A percentile compares a stretch with the other conserved stretches of the same genome.
Conservation (phyloP, 495 filamentous ascomycete species). For the Immersiella caudata region DNA sequence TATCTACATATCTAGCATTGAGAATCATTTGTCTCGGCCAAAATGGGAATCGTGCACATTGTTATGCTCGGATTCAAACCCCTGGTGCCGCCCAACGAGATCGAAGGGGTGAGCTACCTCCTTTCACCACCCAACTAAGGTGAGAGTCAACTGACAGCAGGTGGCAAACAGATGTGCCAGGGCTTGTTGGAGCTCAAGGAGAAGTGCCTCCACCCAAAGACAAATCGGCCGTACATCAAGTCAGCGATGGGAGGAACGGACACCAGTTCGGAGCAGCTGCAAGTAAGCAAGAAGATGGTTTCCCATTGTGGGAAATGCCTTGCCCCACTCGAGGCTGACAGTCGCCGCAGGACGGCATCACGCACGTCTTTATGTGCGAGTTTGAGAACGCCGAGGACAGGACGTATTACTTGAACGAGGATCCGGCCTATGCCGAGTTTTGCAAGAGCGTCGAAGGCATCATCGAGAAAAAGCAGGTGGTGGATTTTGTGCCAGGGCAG, state of each 20-base stretch:
- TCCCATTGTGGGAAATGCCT: background rate
- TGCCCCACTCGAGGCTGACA: background rate
- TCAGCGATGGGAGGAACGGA: background rate
- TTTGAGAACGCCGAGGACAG: conserved; percentile 6
- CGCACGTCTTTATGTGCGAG: conserved; percentile 9
- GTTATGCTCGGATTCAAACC: background rate
- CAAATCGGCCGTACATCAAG: background rate
- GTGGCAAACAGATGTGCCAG: background rate
- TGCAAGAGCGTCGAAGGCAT: background rate
- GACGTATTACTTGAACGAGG: background rate
- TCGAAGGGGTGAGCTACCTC: background rate
- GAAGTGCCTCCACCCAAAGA: background rate
- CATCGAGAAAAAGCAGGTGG: background rate
- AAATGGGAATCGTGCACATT: background rate
- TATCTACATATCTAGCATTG: background rate
- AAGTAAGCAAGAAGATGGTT: background rate
- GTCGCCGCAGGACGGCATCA: background rate
- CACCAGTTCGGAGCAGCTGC: background rate
- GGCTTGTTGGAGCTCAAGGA: background rate
- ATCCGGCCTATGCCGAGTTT: background rate
- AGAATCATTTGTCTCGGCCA: background rate
- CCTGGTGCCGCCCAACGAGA: background rate
- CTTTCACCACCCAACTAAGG: background rate
- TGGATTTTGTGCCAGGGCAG: background rate
- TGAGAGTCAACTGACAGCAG: background rate